These are phyloP conservation scores for Lipomyces kockii DNA, from an alignment of 805 yeast species.

Conservation along the genomic window DNA sequence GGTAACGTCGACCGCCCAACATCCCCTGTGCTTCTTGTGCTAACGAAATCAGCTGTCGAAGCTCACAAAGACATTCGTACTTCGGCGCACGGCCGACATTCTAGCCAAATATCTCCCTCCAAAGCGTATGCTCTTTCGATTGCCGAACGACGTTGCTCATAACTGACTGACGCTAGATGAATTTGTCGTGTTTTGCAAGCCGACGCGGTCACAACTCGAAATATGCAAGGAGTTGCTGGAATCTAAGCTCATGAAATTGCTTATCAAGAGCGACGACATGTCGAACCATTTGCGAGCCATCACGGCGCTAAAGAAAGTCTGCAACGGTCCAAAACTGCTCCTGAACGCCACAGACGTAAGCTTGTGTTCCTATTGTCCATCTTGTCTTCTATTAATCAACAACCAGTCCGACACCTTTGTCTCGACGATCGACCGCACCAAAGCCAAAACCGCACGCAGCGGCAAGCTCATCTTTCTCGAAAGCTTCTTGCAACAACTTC, in stretches of 20 bases:
- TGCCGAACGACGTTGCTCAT: neutral
- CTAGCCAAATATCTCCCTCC: slow-evolving; percentile 65
- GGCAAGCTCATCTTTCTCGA: slow-evolving; percentile 73
- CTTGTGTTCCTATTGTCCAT: no score
- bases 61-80: slow-evolving; percentile 66
- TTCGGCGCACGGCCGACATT: slow-evolving; percentile 72
- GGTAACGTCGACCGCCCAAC: slow-evolving; percentile 1
- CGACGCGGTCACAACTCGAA: slow-evolving; percentile 63
- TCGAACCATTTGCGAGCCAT: slow-evolving; percentile 65
- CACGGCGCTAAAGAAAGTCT: slow-evolving; percentile 73
- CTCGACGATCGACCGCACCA: slow-evolving; percentile 15
- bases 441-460: slow-evolving; percentile 40
- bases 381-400: no score
- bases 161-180: slow-evolving; percentile 52
- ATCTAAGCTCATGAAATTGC: slow-evolving; percentile 44
- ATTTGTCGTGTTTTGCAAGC: slow-evolving; percentile 74
- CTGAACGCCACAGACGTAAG: slow-evolving; percentile 15
- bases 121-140: slow-evolving; percentile 46
- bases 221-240: slow-evolving; percentile 58
- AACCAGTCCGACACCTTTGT: slow-evolving; percentile 5
- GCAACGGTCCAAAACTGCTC: slow-evolving; percentile 77
- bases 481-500: slow-evolving; percentile 58
- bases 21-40: neutral
- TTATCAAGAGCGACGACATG: slow-evolving; percentile 42
- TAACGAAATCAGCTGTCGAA: slow-evolving; percentile 50